A percentile compares a stretch with the other conserved stretches of the same genome.
phyloP scores from a whole-genome alignment of 2,329 filamentous ascomycete genomes.

The Colletotrichum phormii region DNA sequence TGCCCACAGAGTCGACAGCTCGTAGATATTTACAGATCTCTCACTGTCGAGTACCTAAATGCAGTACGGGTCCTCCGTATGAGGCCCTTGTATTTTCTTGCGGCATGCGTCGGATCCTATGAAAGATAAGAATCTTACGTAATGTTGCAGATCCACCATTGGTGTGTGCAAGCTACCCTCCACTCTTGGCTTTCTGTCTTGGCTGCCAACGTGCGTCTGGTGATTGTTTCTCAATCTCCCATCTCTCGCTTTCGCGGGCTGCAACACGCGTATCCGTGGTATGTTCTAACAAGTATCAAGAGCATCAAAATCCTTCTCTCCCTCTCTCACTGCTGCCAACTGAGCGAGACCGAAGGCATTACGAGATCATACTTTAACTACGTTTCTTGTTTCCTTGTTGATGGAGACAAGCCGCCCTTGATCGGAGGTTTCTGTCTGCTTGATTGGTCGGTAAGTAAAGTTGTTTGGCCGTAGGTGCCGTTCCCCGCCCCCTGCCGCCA shows the following conservation, averaged over 20 bases:
- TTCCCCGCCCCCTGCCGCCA: constrained; percentile 21
- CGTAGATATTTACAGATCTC: background rate
- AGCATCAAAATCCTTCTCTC: background rate
- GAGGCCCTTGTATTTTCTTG: background rate
- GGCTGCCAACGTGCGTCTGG: background rate
- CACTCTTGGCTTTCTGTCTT: background rate
- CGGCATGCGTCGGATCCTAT: background rate
- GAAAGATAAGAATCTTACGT: background rate
- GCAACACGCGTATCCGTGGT: background rate
- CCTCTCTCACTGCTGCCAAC: background rate
- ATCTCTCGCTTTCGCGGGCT: background rate
- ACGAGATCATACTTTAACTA: background rate
- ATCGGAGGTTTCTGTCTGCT: constrained; percentile 1
- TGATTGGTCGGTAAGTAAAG: constrained; percentile 14
- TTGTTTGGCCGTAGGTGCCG: constrained; percentile 10
- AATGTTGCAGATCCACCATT: background rate
- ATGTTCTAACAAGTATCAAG: background rate
- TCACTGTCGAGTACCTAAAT: background rate
- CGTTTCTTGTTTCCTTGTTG: background rate
- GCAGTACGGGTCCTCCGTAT: too few species aligned
- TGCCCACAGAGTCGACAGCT: background rate
- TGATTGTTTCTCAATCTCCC: background rate
- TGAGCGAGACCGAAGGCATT: background rate
- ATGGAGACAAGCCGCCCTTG: background rate
- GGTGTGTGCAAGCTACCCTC: background rate